Base-by-base conservation (phyloP, 345 rosid genomes). In the Boechera stricta region DNA sequence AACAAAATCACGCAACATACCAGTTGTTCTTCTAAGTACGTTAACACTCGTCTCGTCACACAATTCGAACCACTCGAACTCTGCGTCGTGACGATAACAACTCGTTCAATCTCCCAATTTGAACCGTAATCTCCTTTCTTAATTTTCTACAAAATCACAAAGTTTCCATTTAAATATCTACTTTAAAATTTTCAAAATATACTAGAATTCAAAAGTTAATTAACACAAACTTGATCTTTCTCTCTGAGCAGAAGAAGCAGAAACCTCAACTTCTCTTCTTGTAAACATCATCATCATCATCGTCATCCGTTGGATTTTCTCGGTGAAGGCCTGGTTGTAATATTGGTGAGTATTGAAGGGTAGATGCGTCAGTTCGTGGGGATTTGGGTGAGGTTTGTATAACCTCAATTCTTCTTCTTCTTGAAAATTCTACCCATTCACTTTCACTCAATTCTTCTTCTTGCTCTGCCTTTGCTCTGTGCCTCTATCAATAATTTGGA, bases 141-240 rank as follows among this genome's bases (percentile, higher is more conserved):
- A n/a, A n/a, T n/a, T n/a, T 53, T 79, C 82, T 79, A 62, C 78
- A 59, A 21, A 62, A 47, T 31, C 58, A 53, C 16, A 51, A 6
- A 21, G 15, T n/a, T 24, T 52, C 39, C n/a, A 61, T 26, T 69
- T 5, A 15, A 68, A 59, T 38, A 33, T 8, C 18, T 33, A 4
- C 3, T 10, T 31, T 29, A 4, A 1, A 1, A 13, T 10, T 0
- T 21, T 21, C 21, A 26, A 11, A 7, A 16, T 18, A 0, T 0
- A 4, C 1, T 7, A 4, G 53, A 35, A 21, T 0, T 32, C 10
- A 47, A 21, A 28, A 33, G 42, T 64, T 6, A 55, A 6, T 15
- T 6, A 6, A 49, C 18, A 67, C 76, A 56, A 74, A 79, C 82
- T 79, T 79, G 49, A 65, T 74, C 76, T 74, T 79, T 79, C 67